Base-by-base conservation (phyloP, 176 grass and related monocot species). In the Chrysopogon serrulatus region DNA sequence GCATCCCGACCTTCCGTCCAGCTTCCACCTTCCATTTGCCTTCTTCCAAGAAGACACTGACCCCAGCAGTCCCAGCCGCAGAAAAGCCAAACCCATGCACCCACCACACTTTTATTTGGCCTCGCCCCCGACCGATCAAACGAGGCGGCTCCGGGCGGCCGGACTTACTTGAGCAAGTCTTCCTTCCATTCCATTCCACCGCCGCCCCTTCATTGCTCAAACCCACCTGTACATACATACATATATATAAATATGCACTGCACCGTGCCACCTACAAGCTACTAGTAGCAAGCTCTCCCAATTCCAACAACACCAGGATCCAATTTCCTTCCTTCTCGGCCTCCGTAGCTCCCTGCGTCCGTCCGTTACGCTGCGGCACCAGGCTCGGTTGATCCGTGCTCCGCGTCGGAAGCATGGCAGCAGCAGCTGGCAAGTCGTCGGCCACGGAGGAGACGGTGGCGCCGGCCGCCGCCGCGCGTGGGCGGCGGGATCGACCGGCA, bases 401-500 rank as follows among this genome's bases (percentile, higher is more conserved):
- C n/a, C n/a, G 39, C n/a, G 24, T 72, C 69, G 47, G 42, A 45
- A 13, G 32, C 71, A 39, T 88, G 41, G 8, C 7, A 34, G 70
- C n/a, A n/a, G n/a, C 77, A 31, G 41, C 33, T 1, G 65, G 74
- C 65, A 70, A 7, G 47, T 78, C 79, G 11, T 32, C 43, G 6
- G 42, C 32, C 2, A 41, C 3, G 71, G 87, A 87, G 23, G 78
- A 86, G 60, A 66, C 61, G 23, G 14, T 16, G n/a, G 49, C 8
- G 51, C 7, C n/a, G 7, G n/a, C 54, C 36, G 45, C 30, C 49
- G 18, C 65, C 27, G 26, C 34, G 54, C 61, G 24, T 37, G 37
- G 35, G 17, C 63, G 40, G 24, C 73, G 27, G 32, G 79, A 37
- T 92, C 28, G 90, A 92, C 54, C 76, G 65, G 34, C 86, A 88